Base-by-base conservation (phyloP, 345 rosid genomes). In the Trapa incisa region DNA sequence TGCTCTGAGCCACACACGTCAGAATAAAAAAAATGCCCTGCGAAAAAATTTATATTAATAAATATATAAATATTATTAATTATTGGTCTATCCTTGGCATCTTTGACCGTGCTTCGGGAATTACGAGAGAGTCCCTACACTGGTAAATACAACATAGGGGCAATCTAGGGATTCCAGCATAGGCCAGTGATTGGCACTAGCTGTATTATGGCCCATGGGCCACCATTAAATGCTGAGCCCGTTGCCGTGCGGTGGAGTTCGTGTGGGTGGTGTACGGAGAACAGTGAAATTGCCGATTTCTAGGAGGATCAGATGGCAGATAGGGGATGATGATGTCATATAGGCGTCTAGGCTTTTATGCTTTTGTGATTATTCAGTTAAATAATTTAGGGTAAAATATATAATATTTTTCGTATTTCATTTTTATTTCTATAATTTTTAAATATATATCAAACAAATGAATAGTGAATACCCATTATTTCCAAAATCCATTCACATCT, bases 1-100 rank as follows among this genome's bases (percentile, higher is more conserved):
- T 41, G 57, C 43, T 41, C 43, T 41, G 43, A 71, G 43, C 78
- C 68, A 75, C 85, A 79, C 80, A 53, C 63, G 35, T 58, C 63
- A 41, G 63, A 58, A 58, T 58, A 33, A 58, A n/a, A 58, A 58
- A 6, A 56, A 57, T 22, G n/a, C 29, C 29, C 29, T 22, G 29
- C 29, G 29, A 22, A 22, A 22, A 22, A 22, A 22, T 22, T 22
- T 0, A 22, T 22, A 57, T 6, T 54, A 2, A 57, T 5, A 16
- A 57, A n/a, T 6, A 14, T 2, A 16, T 3, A 50, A 52, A 13
- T 52, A 17, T 52, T 52, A 15, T 16, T 52, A 29, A 17, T 52
- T 29, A 22, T 22, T 22, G 29, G 29, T 22, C 29, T 22, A 13
- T 14, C 37, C 9, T 29, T 57, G 61, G 61, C 11, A 33, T 57